These are phyloP conservation scores for Sphaerulina populicola DNA, from an alignment of 2,329 filamentous ascomycete species.

Conservation along the genomic window DNA sequence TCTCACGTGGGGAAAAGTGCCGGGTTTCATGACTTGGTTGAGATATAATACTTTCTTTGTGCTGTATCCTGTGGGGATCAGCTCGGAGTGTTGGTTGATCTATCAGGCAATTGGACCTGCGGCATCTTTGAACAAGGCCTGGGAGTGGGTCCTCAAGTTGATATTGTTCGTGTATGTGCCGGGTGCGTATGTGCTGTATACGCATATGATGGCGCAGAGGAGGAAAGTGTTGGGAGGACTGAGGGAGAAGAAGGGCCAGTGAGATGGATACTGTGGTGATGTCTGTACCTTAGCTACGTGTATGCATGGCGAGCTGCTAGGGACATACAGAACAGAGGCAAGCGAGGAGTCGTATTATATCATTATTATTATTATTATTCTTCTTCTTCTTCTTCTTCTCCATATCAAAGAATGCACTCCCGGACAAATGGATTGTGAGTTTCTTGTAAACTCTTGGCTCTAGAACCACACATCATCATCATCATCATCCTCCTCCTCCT, in stretches of 20 bases:
- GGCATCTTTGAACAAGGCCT: constrained; percentile 42
- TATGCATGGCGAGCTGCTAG: too few relatives aligned
- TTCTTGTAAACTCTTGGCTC: too few relatives aligned
- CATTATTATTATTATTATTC: too few relatives aligned
- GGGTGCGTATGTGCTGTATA: constrained; percentile 79
- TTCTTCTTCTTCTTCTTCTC: too few relatives aligned
- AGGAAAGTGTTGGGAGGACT: constrained; percentile 63
- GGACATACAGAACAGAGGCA: too few relatives aligned
- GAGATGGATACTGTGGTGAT: not conserved
- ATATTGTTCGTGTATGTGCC: constrained; percentile 72
- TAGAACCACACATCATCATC: too few relatives aligned
- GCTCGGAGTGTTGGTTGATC: constrained; percentile 76
- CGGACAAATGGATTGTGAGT: too few relatives aligned
- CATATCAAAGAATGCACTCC: too few relatives aligned
- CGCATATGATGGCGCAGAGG: constrained; percentile 89
- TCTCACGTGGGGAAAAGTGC: constrained; percentile 50
- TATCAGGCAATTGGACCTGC: constrained; percentile 58
- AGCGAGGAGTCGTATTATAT: too few relatives aligned
- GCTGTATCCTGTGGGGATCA: constrained; percentile 85
- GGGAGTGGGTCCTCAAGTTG: constrained; percentile 53
- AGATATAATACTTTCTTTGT: constrained; percentile 87
- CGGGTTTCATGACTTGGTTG: constrained; percentile 64
- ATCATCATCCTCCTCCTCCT: too few relatives aligned
- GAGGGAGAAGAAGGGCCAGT: constrained; percentile 36
- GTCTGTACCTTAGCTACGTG: too few relatives aligned